phyloP scores from a whole-genome alignment of 352 stramenopile genomes.

The Pythium folliculosum region DNA sequence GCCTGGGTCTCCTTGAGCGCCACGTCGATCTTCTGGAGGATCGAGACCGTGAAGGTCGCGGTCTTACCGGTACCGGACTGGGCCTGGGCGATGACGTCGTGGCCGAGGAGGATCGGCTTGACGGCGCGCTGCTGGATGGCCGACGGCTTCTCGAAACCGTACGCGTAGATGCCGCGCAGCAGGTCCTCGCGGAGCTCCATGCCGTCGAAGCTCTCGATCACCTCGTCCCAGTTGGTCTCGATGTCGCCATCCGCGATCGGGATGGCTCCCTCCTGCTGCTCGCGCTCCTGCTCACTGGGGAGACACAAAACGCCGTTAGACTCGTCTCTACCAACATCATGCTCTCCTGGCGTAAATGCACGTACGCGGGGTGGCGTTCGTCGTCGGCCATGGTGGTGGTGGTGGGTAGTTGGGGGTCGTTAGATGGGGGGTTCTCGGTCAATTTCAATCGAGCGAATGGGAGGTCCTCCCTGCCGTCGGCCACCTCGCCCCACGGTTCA shows the following conservation, averaged over 20 bases:
- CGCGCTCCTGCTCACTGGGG: constrained; percentile 40
- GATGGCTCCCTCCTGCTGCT: constrained; percentile 75
- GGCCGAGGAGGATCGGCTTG: constrained; percentile 96
- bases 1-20: constrained; percentile 96
- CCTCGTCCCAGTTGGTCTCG: constrained; percentile 98
- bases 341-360: background rate
- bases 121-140: constrained; percentile 99
- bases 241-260: constrained; percentile 93
- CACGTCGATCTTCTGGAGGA: constrained; percentile 98
- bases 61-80: constrained; percentile 99
- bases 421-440: constrained; percentile 28
- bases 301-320: constrained; percentile 8
- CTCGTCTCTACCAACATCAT: too few species aligned
- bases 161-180: constrained; percentile 99
- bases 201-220: constrained; percentile 98
- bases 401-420: constrained; percentile 29
- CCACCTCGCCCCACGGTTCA: constrained; percentile 34
- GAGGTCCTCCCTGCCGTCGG: constrained; percentile 26
- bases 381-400: constrained; percentile 79
- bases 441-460: constrained; percentile 42
- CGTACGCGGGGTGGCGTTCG: constrained; percentile 58
- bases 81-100: constrained; percentile 98
- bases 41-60: constrained; percentile 98
- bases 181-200: constrained; percentile 99
- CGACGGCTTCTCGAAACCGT: constrained; percentile 99